Base-by-base conservation (phyloP, 768 basidiomycete species). In the Leccinellum luteum region DNA sequence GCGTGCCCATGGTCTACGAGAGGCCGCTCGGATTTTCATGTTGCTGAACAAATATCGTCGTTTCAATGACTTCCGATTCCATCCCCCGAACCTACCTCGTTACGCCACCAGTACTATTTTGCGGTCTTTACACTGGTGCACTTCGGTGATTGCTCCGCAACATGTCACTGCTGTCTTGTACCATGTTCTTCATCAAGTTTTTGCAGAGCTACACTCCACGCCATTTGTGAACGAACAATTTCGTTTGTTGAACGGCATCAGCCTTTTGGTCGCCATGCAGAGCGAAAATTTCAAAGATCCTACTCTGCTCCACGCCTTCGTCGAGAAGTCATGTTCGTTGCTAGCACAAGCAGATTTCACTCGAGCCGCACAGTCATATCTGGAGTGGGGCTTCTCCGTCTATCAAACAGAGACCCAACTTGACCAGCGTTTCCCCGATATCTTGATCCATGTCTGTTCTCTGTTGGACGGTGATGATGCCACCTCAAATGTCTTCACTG, bases 161-260 rank as follows among this genome's bases (percentile, higher is more conserved):
- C 74, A 81, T 43, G 73, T 72, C 25, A 73, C 75, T n/a, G 81
- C 87, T 12, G 84, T 84, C 50, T 84, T 85, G 5, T 94, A 91
- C 68, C 92, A 94, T 59, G 81, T 91, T 54, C 69, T 92, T 27
- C 87, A 89, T 57, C 81, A 83, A 51, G 77, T 96, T 14, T 84
- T 95, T 60, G 79, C 85, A 6, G 78, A 80, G 41, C 74, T 93
- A 9, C 82, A 90, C 57, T 69, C 73, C 10, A 83, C 85, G 0
- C 86, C 86, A 19, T 78, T 97, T 38, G 81, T 96, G 59, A 90
- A 92, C 68, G 92, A 96, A 68, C 91, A 95, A 67, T 71, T 85
- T 41, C 85, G 95, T 13, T 74, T 87, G 28, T 66, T 94, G 41
- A 87, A 92, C 55, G 81, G 84, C 2, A 73, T 96, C 47, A 84